Evolutionary conservation across 371 early-diverging fungal genomes (phyloP), one percentile per base, ranked within the genome.

Genomic region (Nematocida ausubeli): DNA sequence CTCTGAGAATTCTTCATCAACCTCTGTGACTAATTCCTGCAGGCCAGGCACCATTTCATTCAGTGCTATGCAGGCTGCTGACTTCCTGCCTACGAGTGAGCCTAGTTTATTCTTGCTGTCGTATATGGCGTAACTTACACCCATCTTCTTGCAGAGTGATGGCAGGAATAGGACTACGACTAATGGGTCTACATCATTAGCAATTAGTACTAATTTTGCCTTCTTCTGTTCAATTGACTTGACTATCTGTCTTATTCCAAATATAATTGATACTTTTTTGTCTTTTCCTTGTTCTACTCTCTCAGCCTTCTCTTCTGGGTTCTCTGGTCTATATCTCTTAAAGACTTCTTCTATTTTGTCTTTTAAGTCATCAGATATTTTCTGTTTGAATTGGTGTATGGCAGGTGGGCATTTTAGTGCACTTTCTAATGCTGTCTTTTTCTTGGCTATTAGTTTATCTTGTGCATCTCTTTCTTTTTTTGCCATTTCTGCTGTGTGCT

Each of bases 101-200:
- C 99, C 99, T 83, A 99, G 91, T 84, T 92, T 90, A 84, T 92
- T 89, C 90, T 96, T 95, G 84, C 91, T 89, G 90, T 95, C 94
- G 86, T 96, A 94, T 85, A 97, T 94, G 88, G 90, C 90, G 91
- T 97, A 99, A 62, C 97, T 95, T 88, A 97, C 90, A 83, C 94
- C 94, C 95, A 96, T 95, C 92, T 96, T 99, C 87, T 94, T 93
- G 91, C 99, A 99, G 62, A 97, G 92, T 80, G 98, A 95, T 71
- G 99, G 98, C 84, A 99, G 89, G 92, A 93, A 96, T 82, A 96
- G 85, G 80, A 99, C 97, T 81, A 96, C 66, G 87, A 96, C 96
- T 86, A 97, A 94, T 81, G 99, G 99, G 89, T 96, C 95, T 84
- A 99, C 98, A 88, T 97, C 95, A 85, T 94, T 89, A 80, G 96